These are phyloP conservation scores for Murraya koenigii DNA, from an alignment of 345 rosid genomes.

Conservation along the genomic window DNA sequence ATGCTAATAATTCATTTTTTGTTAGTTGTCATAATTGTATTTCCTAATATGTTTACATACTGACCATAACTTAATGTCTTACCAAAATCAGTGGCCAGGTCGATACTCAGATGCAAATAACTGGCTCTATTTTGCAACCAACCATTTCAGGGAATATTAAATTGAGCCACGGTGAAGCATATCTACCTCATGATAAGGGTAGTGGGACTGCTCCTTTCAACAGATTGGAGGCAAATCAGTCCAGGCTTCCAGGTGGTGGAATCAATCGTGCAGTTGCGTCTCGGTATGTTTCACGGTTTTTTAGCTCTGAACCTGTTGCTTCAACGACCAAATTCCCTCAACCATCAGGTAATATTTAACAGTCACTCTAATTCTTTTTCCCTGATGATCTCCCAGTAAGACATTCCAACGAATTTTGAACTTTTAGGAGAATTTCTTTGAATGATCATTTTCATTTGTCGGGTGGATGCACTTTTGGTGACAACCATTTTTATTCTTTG, in stretches of 20 bases:
- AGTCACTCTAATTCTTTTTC: constrained; percentile 3
- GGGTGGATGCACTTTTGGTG: background rate
- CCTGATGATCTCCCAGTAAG: background rate
- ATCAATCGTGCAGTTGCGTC: constrained; percentile 83
- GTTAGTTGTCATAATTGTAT: background rate
- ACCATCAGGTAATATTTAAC: constrained; percentile 48
- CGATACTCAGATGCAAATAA: constrained; percentile 82
- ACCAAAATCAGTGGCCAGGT: constrained; percentile 86
- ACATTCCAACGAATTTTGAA: background rate
- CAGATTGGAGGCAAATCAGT: constrained; percentile 69
- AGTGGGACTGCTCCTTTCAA: constrained; percentile 68
- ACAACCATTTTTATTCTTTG: background rate
- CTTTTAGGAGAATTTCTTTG: background rate
- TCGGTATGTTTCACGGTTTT: constrained; percentile 76
- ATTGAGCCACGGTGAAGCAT: constrained; percentile 97
- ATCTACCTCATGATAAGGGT: constrained; percentile 96
- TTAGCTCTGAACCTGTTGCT: constrained; percentile 63
- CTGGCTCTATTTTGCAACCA: constrained; percentile 95
- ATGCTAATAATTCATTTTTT: background rate
- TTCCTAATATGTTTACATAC: background rate
- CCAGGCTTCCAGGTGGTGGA: constrained; percentile 61
- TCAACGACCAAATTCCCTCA: constrained; percentile 58
- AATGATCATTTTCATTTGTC: background rate
- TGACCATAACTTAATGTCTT: constrained; percentile 9
- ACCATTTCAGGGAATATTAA: constrained; percentile 90